phyloP scores from a whole-genome alignment of 441 rosid species.

The Breynia disticha region DNA sequence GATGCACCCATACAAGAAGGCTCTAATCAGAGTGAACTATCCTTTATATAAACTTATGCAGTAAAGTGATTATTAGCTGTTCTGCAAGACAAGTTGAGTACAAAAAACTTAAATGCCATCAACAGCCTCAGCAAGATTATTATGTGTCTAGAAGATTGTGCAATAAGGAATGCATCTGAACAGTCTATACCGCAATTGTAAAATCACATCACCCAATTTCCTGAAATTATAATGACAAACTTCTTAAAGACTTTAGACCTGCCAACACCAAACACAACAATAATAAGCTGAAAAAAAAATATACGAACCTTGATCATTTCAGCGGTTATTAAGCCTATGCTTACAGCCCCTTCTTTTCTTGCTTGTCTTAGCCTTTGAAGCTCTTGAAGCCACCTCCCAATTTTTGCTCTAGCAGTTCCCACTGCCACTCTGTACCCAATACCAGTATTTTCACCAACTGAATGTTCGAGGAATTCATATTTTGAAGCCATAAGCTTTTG shows the following conservation, averaged over 20 bases:
- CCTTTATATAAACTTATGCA: no score
- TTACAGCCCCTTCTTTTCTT: slow-evolving; percentile 76
- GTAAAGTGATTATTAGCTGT: no score
- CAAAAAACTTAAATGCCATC: no score
- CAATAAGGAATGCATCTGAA: no score
- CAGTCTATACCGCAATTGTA: no score
- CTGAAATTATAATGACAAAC: no score
- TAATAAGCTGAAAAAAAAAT: background rate
- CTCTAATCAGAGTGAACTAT: no score
- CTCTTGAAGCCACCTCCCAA: slow-evolving; percentile 84
- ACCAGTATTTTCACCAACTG: slow-evolving; percentile 43
- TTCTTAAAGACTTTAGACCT: background rate
- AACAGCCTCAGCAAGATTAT: no score
- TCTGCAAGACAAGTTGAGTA: no score
- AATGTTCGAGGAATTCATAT: slow-evolving; percentile 51
- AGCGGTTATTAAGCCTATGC: slow-evolving; percentile 56
- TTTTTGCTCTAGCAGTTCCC: slow-evolving; percentile 66
- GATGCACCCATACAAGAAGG: no score
- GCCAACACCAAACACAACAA: background rate
- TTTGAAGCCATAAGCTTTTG: slow-evolving; percentile 77
- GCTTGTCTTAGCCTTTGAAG: slow-evolving; percentile 77
- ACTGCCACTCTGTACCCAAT: slow-evolving; percentile 63
- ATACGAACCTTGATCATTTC: slow-evolving; percentile 66
- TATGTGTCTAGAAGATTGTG: no score
- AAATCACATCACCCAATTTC: no score